Percentiles rank a stretch among this genome's conserved stretches.
phyloP scores from a whole-genome alignment of 2,329 filamentous ascomycete species.

The Cadophora luteo-olivacea region DNA sequence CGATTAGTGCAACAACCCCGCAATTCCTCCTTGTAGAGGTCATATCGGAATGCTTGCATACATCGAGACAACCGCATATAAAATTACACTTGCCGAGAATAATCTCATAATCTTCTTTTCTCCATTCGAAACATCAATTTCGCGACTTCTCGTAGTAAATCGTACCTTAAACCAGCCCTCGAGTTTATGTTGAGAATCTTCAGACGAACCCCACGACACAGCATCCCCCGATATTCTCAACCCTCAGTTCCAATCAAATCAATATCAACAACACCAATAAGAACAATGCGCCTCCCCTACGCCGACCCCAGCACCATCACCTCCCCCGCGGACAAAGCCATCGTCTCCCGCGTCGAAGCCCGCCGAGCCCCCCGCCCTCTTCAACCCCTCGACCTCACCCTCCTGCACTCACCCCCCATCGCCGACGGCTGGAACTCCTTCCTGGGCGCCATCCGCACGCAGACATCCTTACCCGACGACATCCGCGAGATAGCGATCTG shows the following conservation, averaged over 20 bases:
- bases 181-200: background rate
- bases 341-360: constrained; percentile 68
- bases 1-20: constrained; percentile 1
- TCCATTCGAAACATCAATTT: background rate
- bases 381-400: constrained; percentile 75
- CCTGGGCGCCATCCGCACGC: constrained; percentile 66
- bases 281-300: constrained; percentile 72
- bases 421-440: constrained; percentile 80
- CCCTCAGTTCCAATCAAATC: background rate
- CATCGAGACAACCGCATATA: background rate
- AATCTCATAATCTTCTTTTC: background rate
- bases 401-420: constrained; percentile 76
- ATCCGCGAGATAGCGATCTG: constrained; percentile 82
- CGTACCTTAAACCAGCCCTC: background rate
- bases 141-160: background rate
- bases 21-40: background rate
- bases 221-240: background rate
- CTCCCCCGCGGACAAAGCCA: constrained; percentile 56
- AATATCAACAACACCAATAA: constrained; percentile 12
- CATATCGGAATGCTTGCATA: background rate
- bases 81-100: background rate
- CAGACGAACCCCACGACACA: background rate
- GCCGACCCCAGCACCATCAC: constrained; percentile 57
- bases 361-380: constrained; percentile 74
- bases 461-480: constrained; percentile 56